Evolutionary conservation across 768 basidiomycete species (phyloP).

Genomic region (Suillus luteus): DNA sequence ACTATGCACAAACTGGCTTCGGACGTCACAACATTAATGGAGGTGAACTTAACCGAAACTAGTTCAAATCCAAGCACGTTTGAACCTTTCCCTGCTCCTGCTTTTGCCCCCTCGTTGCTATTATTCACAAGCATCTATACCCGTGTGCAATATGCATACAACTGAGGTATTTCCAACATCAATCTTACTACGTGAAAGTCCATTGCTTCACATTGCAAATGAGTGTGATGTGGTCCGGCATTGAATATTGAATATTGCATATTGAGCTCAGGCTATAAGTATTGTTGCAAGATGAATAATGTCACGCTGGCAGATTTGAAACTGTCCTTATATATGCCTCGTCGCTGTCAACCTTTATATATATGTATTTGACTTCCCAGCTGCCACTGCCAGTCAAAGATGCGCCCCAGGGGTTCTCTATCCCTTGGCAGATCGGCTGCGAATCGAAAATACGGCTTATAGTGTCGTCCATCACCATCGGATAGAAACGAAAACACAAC

Average conservation of each 20-base stretch:
- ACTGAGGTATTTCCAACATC: not conserved
- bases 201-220: not conserved
- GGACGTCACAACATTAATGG: not conserved
- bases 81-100: not conserved
- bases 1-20: conserved; percentile 1
- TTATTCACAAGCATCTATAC: not conserved
- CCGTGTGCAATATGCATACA: not conserved
- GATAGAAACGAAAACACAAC: not conserved
- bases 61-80: too few species aligned
- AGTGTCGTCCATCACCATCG: not conserved
- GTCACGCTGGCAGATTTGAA: not conserved
- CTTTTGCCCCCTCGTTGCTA: not conserved
- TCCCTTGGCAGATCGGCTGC: not conserved
- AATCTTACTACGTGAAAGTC: not conserved
- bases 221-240: not conserved
- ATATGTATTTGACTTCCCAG: not conserved
- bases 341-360: not conserved
- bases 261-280: not conserved
- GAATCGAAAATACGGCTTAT: not conserved
- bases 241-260: not conserved
- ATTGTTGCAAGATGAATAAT: too few species aligned
- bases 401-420: too few species aligned
- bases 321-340: not conserved
- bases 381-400: not conserved
- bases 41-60: not conserved